Percentiles rank a stretch among this genome's conserved stretches.
These are phyloP conservation scores for Suillus brevipes DNA, from an alignment of 768 basidiomycete species.

Conservation along the genomic window DNA sequence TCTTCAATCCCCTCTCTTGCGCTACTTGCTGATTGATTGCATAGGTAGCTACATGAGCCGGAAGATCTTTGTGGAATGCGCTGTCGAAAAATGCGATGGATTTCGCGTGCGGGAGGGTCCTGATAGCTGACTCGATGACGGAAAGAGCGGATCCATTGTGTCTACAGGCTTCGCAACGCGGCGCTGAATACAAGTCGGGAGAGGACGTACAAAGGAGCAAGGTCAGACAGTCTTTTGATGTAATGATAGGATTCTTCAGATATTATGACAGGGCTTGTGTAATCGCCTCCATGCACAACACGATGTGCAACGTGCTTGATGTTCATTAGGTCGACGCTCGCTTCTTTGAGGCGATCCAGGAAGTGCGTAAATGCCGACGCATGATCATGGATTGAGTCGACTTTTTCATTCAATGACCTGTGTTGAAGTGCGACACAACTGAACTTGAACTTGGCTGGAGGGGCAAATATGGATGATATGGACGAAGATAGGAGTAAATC, in stretches of 20 bases:
- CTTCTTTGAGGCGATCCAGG: constrained; percentile 46
- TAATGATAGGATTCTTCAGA: constrained; percentile 68
- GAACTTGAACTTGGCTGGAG: constrained; percentile 54
- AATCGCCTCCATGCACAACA: constrained; percentile 87
- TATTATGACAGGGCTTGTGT: constrained; percentile 68
- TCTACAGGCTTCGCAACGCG: constrained; percentile 27
- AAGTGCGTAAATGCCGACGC: constrained; percentile 63
- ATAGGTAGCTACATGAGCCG: constrained; percentile 74
- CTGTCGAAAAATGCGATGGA: constrained; percentile 90
- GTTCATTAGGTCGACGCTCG: constrained; percentile 40
- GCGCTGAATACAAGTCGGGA: not conserved
- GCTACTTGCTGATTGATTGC: constrained; percentile 69
- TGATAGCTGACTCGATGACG: constrained; percentile 61
- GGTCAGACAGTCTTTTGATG: constrained; percentile 70
- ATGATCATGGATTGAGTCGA: constrained; percentile 52
- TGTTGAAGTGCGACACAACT: constrained; percentile 16
- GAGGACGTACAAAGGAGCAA: constrained; percentile 72
- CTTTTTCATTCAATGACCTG: constrained; percentile 22
- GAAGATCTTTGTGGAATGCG: constrained; percentile 78
- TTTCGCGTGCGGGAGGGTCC: constrained; percentile 61
- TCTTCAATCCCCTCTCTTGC: constrained; percentile 66
- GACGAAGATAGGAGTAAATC: constrained; percentile 51
- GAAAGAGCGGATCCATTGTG: constrained; percentile 65
- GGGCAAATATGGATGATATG: constrained; percentile 57
- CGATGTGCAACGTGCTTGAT: constrained; percentile 68